Conservation (phyloP, 2,329 filamentous ascomycete species). For the Xylariaceae sp. region DNA sequence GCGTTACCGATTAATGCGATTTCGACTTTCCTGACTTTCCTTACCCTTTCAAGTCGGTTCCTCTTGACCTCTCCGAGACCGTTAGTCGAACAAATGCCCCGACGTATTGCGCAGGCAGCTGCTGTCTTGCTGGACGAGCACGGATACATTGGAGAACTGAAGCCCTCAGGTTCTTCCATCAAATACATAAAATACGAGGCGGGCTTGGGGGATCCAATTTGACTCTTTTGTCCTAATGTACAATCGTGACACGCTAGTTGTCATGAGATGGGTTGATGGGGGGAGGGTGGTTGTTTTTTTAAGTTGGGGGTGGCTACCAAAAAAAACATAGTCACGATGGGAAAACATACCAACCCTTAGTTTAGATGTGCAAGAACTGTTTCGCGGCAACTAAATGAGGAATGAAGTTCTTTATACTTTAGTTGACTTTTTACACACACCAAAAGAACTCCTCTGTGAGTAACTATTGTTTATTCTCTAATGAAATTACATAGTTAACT, state of each 20-base stretch:
- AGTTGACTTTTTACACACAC: not conserved
- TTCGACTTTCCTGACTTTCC: not conserved
- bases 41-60: not conserved
- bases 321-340: not conserved
- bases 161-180: not conserved
- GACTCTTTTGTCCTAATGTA: conserved; percentile 11
- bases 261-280: conserved; percentile 12
- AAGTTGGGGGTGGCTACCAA: conserved; percentile 1
- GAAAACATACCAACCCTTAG: not conserved
- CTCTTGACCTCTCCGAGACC: not conserved
- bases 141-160: not conserved
- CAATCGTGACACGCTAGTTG: conserved; percentile 8
- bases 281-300: not conserved
- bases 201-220: not conserved
- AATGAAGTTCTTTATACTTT: conserved; percentile 15
- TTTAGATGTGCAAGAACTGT: conserved; percentile 15
- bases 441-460: conserved; percentile 6
- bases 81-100: not conserved
- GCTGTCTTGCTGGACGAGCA: conserved; percentile 6
- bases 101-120: not conserved
- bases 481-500: conserved; percentile 13
- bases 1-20: conserved; percentile 15
- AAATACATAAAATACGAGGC: not conserved
- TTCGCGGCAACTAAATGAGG: conserved; percentile 15
- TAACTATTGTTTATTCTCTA: not conserved